phyloP scores from a whole-genome alignment of 2,329 filamentous ascomycete species.

The Tolypocladium nubicola region DNA sequence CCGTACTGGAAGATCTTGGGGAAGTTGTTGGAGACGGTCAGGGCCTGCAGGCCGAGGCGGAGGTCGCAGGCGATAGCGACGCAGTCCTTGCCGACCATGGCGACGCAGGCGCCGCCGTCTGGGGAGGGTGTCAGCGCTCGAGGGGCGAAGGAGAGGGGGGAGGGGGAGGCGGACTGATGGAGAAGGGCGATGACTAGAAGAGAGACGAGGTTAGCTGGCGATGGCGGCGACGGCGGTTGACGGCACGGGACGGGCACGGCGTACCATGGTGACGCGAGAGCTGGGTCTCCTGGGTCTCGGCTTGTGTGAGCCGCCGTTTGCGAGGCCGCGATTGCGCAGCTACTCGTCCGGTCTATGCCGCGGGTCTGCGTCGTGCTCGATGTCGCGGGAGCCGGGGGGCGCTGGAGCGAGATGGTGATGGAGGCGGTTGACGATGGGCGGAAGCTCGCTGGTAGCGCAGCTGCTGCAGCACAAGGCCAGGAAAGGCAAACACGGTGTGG shows the following conservation, averaged over 20 bases:
- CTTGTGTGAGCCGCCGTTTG: neutral
- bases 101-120: constrained; percentile 89
- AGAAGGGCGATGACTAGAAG: constrained; percentile 74
- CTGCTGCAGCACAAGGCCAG: neutral
- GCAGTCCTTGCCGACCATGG: constrained; percentile 99
- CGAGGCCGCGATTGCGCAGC: neutral
- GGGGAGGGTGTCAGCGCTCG: constrained; percentile 1
- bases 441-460: neutral
- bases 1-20: constrained; percentile 99
- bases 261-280: constrained; percentile 1
- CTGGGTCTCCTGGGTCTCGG: neutral
- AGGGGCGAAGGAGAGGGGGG: neutral
- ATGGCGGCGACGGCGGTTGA: neutral
- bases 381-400: neutral
- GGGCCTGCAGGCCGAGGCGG: constrained; percentile 87
- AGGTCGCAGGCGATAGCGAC: constrained; percentile 99
- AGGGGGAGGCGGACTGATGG: constrained; percentile 63
- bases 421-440: neutral
- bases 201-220: constrained; percentile 16
- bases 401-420: neutral
- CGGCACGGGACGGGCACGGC: neutral
- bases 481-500: constrained; percentile 15
- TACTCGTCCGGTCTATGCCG: neutral
- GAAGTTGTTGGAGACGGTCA: constrained; percentile 99
- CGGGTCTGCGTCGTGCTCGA: neutral